These are phyloP conservation scores for Pestalotiopsis sp. DNA, from an alignment of 2,329 filamentous ascomycete species.

Conservation along the genomic window DNA sequence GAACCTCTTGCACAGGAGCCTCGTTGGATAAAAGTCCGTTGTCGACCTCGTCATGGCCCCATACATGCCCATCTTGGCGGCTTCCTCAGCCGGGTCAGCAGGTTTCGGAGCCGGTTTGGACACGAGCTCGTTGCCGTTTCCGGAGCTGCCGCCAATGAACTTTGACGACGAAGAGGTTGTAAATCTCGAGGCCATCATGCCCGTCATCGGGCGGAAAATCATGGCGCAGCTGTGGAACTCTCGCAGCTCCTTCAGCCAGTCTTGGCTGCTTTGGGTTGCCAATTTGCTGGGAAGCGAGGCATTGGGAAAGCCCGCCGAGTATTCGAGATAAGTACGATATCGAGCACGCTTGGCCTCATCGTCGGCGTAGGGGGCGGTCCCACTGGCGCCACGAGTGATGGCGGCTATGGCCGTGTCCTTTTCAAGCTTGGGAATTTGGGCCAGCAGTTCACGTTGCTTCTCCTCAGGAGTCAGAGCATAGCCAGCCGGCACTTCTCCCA, in stretches of 20 bases:
- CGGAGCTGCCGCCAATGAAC: constrained; percentile 30
- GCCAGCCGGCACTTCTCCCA: constrained; percentile 72
- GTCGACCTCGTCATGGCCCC: constrained; percentile 80
- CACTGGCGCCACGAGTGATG: constrained; percentile 64
- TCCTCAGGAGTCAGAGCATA: constrained; percentile 67
- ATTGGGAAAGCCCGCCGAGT: constrained; percentile 65
- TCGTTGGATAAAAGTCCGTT: constrained; percentile 75
- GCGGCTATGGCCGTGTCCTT: constrained; percentile 70
- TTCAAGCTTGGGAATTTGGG: constrained; percentile 66
- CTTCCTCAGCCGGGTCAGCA: constrained; percentile 80
- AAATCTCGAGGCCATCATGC: constrained; percentile 91
- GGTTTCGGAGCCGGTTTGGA: constrained; percentile 57
- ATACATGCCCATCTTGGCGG: constrained; percentile 90
- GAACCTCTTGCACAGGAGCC: constrained; percentile 92
- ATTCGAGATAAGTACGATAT: constrained; percentile 81
- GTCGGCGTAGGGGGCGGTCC: constrained; percentile 77
- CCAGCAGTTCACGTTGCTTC: constrained; percentile 58
- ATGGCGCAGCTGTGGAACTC: constrained; percentile 70
- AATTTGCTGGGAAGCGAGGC: constrained; percentile 54
- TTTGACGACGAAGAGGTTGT: constrained; percentile 60
- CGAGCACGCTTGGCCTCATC: constrained; percentile 78
- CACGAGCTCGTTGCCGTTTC: constrained; percentile 30
- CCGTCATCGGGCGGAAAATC: constrained; percentile 90
- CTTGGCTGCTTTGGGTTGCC: constrained; percentile 57
- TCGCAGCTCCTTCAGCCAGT: constrained; percentile 78